These are phyloP conservation scores for Hypoxylon sp. DNA, from an alignment of 2,329 filamentous ascomycete genomes.

Conservation along the genomic window DNA sequence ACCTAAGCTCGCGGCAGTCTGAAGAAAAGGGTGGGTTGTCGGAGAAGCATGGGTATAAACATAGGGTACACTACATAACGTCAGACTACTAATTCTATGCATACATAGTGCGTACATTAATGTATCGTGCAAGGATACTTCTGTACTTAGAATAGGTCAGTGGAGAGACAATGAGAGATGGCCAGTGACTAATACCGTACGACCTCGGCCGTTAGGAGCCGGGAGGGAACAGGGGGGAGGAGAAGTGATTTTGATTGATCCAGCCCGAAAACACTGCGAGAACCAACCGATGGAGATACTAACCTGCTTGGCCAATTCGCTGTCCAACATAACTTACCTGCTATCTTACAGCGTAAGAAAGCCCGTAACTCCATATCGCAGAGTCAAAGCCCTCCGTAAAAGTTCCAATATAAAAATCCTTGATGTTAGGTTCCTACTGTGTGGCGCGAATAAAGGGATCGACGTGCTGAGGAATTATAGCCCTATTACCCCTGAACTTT, in stretches of 20 bases:
- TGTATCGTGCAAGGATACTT: conserved; percentile 21
- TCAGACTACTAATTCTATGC: conserved; percentile 30
- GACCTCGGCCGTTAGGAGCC: conserved; percentile 25
- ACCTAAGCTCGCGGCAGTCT: conserved; percentile 24
- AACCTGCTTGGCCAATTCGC: not conserved
- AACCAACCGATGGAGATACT: conserved; percentile 3
- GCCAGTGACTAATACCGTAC: conserved; percentile 33
- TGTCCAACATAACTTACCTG: conserved; percentile 9
- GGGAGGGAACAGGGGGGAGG: conserved; percentile 14
- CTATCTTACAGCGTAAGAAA: conserved; percentile 9
- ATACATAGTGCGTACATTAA: conserved; percentile 20
- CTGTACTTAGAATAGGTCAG: conserved; percentile 31
- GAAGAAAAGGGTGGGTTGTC: not conserved
- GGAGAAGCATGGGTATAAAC: conserved; percentile 8
- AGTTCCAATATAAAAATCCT: too few species aligned
- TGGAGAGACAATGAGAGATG: conserved; percentile 4
- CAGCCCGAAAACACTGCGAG: conserved; percentile 17
- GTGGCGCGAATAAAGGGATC: too few species aligned
- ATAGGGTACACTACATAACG: conserved; percentile 22
- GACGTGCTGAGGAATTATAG: conserved; percentile 28
- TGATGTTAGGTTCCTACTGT: too few species aligned
- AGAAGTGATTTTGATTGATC: conserved; percentile 15
- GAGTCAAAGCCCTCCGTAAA: too few species aligned
- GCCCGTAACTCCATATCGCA: conserved; percentile 5
- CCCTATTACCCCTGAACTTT: conserved; percentile 17